Percentiles rank a stretch among this genome's conserved stretches.
These are phyloP conservation scores for Amanita polypyramis DNA, from an alignment of 768 basidiomycete genomes.

Conservation along the genomic window DNA sequence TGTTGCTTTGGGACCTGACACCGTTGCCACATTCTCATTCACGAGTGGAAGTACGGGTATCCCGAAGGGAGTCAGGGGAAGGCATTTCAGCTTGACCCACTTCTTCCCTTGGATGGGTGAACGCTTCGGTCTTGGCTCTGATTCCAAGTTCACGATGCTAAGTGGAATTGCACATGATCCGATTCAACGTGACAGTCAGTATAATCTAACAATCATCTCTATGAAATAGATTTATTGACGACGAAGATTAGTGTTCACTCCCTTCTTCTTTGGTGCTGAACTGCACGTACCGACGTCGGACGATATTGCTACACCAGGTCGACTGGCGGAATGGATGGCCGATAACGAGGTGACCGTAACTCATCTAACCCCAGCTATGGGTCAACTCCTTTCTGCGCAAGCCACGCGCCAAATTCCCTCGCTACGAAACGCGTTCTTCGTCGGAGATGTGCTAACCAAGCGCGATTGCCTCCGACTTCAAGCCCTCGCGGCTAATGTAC, in stretches of 20 bases:
- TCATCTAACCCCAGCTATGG: constrained; percentile 98
- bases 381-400: constrained; percentile 81
- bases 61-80: constrained; percentile 93
- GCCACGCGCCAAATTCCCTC: constrained; percentile 81
- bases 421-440: constrained; percentile 90
- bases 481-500: constrained; percentile 81
- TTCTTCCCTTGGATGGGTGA: constrained; percentile 99
- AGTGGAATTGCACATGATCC: constrained; percentile 99
- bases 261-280: constrained; percentile 92
- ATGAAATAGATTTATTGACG: background rate
- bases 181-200: constrained; percentile 95
- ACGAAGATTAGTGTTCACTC: constrained; percentile 78
- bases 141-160: constrained; percentile 93
- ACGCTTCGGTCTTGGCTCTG: constrained; percentile 61
- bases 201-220: background rate
- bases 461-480: constrained; percentile 94
- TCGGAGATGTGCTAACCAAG: constrained; percentile 98
- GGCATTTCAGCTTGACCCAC: constrained; percentile 94
- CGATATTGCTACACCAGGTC: constrained; percentile 93
- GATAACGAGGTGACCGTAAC: constrained; percentile 86
- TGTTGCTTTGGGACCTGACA: constrained; percentile 87
- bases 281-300: constrained; percentile 94
- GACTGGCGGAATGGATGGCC: constrained; percentile 98
- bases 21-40: constrained; percentile 88
- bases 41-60: constrained; percentile 97